Evolutionary conservation across 192 early-diverging fungal genomes (phyloP).

Genomic region (Podila epicladia): DNA sequence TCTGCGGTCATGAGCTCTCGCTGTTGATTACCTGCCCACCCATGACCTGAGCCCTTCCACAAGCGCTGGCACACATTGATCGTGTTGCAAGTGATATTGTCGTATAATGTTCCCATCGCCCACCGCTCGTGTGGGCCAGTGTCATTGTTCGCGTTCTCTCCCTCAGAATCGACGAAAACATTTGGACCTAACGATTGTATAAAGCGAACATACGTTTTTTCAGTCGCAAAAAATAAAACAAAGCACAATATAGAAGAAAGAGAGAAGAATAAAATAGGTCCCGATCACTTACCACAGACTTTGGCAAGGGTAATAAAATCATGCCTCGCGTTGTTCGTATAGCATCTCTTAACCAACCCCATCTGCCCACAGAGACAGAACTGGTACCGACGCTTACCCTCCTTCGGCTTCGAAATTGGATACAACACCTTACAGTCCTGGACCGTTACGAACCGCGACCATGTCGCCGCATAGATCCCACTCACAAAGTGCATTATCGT

Average conservation of each 20-base stretch:
- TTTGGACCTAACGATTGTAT: conserved; percentile 10
- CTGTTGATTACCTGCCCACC: conserved; percentile 14
- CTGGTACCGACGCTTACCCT: conserved; percentile 23
- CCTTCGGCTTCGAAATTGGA: conserved; percentile 16
- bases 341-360: conserved; percentile 23
- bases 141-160: conserved; percentile 17
- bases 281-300: conserved; percentile 13
- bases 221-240: background rate
- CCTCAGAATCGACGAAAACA: conserved; percentile 21
- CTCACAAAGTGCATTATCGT: conserved; percentile 21
- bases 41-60: conserved; percentile 25
- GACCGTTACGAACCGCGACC: conserved; percentile 20
- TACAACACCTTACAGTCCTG: conserved; percentile 19
- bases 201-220: too few relatives aligned
- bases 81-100: conserved; percentile 20
- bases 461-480: conserved; percentile 13
- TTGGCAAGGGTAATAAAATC: conserved; percentile 19
- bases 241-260: background rate
- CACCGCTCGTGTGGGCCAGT: conserved; percentile 26
- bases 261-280: background rate
- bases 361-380: conserved; percentile 18
- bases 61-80: conserved; percentile 16
- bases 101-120: conserved; percentile 24
- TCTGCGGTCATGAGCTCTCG: too few relatives aligned
- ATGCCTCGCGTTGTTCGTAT: conserved; percentile 18